A percentile compares a stretch with the other conserved stretches of the same genome.
These are phyloP conservation scores for Aureobasidium namibiae DNA, from an alignment of 2,329 filamentous ascomycete genomes.

Conservation along the genomic window DNA sequence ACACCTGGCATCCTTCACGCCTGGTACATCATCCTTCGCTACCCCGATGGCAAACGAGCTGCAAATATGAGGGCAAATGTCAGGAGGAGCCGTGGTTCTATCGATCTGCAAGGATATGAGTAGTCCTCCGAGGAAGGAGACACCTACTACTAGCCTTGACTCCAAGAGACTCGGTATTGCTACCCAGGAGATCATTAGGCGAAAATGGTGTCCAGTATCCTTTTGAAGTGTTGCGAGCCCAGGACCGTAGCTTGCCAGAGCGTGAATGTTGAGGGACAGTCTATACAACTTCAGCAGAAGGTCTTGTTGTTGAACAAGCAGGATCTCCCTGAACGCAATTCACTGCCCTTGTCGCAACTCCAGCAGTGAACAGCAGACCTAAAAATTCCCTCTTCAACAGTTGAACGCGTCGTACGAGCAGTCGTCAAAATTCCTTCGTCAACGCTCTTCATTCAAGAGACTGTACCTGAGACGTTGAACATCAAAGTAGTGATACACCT, in stretches of 20 bases:
- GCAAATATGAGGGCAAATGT: background rate
- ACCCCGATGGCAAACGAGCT: background rate
- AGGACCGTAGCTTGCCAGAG: background rate
- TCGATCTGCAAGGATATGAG: background rate
- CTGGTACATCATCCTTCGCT: slow-evolving; percentile 14
- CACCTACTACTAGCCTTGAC: background rate
- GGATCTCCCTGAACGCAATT: background rate
- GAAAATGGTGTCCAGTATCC: background rate
- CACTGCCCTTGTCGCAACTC: no score
- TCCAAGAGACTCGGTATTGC: background rate
- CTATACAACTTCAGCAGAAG: background rate
- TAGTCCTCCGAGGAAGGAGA: background rate
- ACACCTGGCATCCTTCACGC: slow-evolving; percentile 11
- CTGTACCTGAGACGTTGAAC: background rate
- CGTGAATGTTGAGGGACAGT: background rate
- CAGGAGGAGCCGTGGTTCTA: background rate
- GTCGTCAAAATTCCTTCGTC: background rate
- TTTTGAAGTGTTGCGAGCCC: no score
- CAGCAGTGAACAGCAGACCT: no score
- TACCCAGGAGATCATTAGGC: background rate
- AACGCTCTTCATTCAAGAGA: background rate
- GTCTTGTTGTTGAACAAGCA: background rate
- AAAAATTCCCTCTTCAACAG: no score
- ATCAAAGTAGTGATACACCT: background rate
- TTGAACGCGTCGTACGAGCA: background rate